Base-by-base conservation (phyloP, 768 basidiomycete species). In the Pisolithus marmoratus region DNA sequence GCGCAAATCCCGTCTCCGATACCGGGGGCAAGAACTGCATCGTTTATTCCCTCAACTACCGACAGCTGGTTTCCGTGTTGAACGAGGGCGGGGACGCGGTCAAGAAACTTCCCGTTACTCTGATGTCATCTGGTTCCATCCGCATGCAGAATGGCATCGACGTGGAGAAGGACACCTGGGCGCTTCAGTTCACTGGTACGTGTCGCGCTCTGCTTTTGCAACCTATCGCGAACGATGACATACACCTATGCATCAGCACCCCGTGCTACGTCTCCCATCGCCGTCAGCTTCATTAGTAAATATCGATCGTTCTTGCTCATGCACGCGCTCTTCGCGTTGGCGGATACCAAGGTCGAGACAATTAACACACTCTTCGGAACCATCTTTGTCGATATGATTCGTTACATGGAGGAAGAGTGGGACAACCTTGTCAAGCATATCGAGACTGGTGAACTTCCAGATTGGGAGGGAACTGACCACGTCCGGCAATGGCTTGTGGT, bases 241-340 rank as follows among this genome's bases (percentile, higher is more conserved):
- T 15, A 22, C 53, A 20, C 6, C 3, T 40, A 19, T 38, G 1
- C 22, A 7, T 31, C 24, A 61, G 61, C 58, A 24, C 63, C 62
- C 3, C 46, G 55, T 23, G 46, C 53, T 1, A 58, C 60, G 3
- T 61, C 58, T 34, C 60, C 58, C 2, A 1, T 60, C 8, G 63
- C 63, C 1, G 48, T 57, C 31, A 51, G 58, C 51, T 59, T 62
- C 45, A 57, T 64, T 22, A 20, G 15, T 19, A 52, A 56, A 27
- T 60, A 63, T 31, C 42, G 53, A 14, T 55, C 58, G 7, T 62
- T 56, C 27, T 53, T 65, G 38, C 51, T 64, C 24, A 56, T 52
- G 52, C 60, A 64, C 17, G 20, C 43, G 38, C 23, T 62, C n/a
- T 63, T 64, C 36, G 60, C 58, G n/a, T 54, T 63, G 24, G 53